Evolutionary conservation across 2,329 filamentous ascomycete species (phyloP), one percentile per base, ranked within the genome.

Genomic region (Stagonosporopsis rhizophila): DNA sequence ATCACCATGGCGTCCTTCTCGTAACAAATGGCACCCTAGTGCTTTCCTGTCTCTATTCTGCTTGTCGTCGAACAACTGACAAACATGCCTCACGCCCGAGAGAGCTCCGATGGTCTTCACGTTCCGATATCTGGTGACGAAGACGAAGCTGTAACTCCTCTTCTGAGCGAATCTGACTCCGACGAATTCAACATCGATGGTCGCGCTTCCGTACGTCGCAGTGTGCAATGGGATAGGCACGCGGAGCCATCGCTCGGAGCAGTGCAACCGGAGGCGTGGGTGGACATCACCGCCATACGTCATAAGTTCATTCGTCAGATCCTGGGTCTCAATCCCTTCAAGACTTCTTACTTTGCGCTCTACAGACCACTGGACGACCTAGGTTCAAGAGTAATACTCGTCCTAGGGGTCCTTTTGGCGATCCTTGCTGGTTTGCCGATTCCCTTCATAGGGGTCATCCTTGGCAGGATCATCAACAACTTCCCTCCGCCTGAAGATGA

Each of bases 361-460:
- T 83, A 80, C 65, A 71, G 76, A 20, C 75, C 79, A 9, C 63
- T 83, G 58, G 75, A 79, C 30, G 75, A 77, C 40, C 48, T 66
- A n/a, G 63, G 70, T 23, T 80, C 78, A 58, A 70, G 73, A 60
- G 23, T 59, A 1, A 73, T 78, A 11, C 68, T 78, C 2, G 52
- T 64, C 14, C 48, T 66, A 14, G 78, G 73, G 6, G 67, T 75
- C 15, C 7, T 78, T 6, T 68, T 76, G 20, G 81, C 85, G 37
- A 80, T 84, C 12, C 28, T 52, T 5, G 56, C 56, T 15, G 56
- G 56, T 15, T 23, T 58, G 15, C 56, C 56, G 1, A 54, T 58
- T 45, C 86, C 84, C 15, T 74, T 88, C n/a, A 85, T 88, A 69
- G 85, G 83, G 34, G 82, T 89, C 51, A 78, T 82, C 19, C 79